Base-by-base conservation (phyloP, 129 eudicot genomes). In the Scalesia atractyloides region DNA sequence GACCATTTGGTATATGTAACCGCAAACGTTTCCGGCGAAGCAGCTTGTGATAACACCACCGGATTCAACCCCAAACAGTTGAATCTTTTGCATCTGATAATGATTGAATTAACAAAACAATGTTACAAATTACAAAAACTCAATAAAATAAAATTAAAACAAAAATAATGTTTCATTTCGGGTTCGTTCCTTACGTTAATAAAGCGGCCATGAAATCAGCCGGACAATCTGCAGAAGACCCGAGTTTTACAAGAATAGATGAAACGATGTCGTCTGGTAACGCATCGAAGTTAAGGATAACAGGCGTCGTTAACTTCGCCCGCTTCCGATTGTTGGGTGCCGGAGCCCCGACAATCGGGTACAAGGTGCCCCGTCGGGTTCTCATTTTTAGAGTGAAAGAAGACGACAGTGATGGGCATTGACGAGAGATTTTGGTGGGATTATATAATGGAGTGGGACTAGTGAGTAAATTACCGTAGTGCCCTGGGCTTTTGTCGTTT, bases 331-430 rank as follows among this genome's bases (percentile, higher is more conserved):
- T 5, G 37, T 7, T 46, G 1, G 34, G 9, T 15, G 1, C 66
- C 54, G 41, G 68, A 24, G 60, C 33, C 43, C 80, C 89, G 52
- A 78, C 39, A 13, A 34, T 22, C 16, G 87, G 83, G 73, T 89
- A 83, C 53, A 82, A 82, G n/a, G 65, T 26, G 0, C 96, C 89
- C 16, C 81, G 76, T 60, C 98, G 81, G 1, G 96, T 89, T 73
- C 85, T 86, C 97, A 92, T 92, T 5, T 70, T 13, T 7, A 5
- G 59, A 19, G 52, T 30, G 46, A 47, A 3, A 0, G 41, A 60
- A 60, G 65, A 26, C 18, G 67, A 61, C 47, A 61, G 47, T 37
- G 68, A 63, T 63, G 49, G 49, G 17, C 15, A 63, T 36, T 63
- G 68, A 30, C 48, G 15, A 3, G 48, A n/a, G 68, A 22, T 8